Evolutionary conservation across 257 asterid genomes (phyloP).

Genomic region (Solanum microdontum): DNA sequence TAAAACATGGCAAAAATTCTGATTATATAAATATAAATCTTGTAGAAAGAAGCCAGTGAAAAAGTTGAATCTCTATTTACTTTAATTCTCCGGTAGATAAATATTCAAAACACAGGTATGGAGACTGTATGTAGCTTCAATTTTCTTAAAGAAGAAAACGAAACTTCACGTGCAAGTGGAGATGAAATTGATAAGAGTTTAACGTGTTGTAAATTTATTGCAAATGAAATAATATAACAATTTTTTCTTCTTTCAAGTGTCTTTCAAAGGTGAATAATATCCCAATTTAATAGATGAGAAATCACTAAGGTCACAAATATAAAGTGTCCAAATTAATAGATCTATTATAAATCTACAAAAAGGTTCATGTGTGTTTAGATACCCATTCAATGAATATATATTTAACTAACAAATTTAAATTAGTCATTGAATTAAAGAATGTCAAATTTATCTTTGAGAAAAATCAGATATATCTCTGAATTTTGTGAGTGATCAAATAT

Average conservation of each 20-base stretch:
- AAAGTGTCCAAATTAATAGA: background rate
- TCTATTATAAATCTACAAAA: background rate
- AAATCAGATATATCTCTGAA: background rate
- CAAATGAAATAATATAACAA: background rate
- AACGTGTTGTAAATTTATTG: background rate
- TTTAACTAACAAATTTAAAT: background rate
- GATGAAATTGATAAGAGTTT: background rate
- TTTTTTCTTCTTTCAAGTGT: background rate
- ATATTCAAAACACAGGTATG: background rate
- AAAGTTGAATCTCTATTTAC: background rate
- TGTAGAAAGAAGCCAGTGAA: background rate
- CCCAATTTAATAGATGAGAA: background rate
- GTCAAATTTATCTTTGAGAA: background rate
- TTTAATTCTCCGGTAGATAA: background rate
- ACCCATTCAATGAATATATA: background rate
- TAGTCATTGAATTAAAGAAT: background rate
- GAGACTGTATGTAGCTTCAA: background rate
- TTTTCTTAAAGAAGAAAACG: background rate
- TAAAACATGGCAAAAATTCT: background rate
- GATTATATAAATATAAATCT: background rate
- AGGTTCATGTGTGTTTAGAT: background rate
- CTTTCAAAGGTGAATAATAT: background rate
- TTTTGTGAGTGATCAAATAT: background rate
- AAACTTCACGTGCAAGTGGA: background rate
- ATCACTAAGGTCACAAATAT: background rate